Evolutionary conservation across 352 stramenopile species (phyloP).

Genomic region (Pythium guiyangense): DNA sequence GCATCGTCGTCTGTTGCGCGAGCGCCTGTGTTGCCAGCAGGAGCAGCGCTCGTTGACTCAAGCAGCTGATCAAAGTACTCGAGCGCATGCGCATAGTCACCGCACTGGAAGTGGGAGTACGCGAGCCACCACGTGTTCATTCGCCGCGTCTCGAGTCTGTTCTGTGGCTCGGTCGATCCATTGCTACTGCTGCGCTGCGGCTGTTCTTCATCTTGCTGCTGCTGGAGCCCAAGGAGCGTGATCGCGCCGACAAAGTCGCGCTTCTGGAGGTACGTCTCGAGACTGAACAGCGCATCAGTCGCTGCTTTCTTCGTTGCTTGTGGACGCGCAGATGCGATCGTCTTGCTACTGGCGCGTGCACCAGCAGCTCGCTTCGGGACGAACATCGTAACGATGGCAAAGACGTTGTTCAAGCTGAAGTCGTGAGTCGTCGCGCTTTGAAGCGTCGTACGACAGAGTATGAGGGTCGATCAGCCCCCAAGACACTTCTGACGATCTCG

Average conservation of each 20-base stretch:
- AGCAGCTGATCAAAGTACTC: constrained; percentile 51
- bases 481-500: too few relatives aligned
- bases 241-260: constrained; percentile 22
- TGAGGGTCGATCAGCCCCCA: too few relatives aligned
- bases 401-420: too few relatives aligned
- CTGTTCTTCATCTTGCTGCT: constrained; percentile 8
- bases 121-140: constrained; percentile 59
- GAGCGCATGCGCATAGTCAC: constrained; percentile 39
- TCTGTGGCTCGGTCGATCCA: neutral
- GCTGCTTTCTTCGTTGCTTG: neutral
- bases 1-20: constrained; percentile 17
- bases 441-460: too few relatives aligned
- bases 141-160: constrained; percentile 9
- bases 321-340: neutral
- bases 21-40: neutral
- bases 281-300: constrained; percentile 6
- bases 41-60: constrained; percentile 3
- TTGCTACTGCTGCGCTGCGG: neutral
- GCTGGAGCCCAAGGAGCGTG: constrained; percentile 16
- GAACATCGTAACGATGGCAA: too few relatives aligned
- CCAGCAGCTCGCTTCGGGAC: constrained; percentile 1
- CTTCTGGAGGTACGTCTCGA: constrained; percentile 18
- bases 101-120: constrained; percentile 65
- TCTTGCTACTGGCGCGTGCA: neutral
- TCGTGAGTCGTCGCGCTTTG: too few relatives aligned